phyloP scores from a whole-genome alignment of 2,329 filamentous ascomycete genomes.

The Neonectria hederae region DNA sequence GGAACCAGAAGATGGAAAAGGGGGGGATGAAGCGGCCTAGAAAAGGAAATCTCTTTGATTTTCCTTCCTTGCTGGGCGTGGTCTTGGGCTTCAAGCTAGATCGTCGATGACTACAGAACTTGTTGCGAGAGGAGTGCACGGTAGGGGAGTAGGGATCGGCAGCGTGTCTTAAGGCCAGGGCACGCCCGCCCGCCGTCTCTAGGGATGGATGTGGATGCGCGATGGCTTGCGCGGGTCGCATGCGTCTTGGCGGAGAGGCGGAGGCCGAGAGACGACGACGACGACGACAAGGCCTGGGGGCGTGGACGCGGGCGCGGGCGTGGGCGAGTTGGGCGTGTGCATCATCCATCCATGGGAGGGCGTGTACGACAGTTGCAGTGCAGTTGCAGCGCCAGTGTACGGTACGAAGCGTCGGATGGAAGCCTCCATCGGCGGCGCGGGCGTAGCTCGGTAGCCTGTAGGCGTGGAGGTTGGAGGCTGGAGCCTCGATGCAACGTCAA shows the following conservation, averaged over 20 bases:
- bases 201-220: conserved; percentile 7
- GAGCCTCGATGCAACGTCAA: conserved; percentile 35
- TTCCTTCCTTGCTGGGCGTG: not conserved
- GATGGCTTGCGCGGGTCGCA: conserved; percentile 16
- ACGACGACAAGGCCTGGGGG: not conserved
- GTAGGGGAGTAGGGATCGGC: conserved; percentile 16
- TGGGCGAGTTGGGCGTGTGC: not conserved
- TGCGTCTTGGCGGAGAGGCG: conserved; percentile 26
- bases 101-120: conserved; percentile 18
- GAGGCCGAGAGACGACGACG: conserved; percentile 10
- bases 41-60: not conserved
- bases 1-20: not conserved
- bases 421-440: conserved; percentile 15
- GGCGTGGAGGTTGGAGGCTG: not conserved
- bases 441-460: not conserved
- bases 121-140: conserved; percentile 13
- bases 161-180: conserved; percentile 21
- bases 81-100: conserved; percentile 8
- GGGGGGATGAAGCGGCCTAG: conserved; percentile 9
- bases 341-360: not conserved
- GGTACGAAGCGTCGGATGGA: not conserved
- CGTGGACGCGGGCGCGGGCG: not conserved
- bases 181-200: conserved; percentile 8
- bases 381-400: not conserved
- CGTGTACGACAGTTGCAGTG: not conserved